Evolutionary conservation across 345 rosid genomes (phyloP), one percentile per base, ranked within the genome.

Genomic region (Heritiera fomes): DNA sequence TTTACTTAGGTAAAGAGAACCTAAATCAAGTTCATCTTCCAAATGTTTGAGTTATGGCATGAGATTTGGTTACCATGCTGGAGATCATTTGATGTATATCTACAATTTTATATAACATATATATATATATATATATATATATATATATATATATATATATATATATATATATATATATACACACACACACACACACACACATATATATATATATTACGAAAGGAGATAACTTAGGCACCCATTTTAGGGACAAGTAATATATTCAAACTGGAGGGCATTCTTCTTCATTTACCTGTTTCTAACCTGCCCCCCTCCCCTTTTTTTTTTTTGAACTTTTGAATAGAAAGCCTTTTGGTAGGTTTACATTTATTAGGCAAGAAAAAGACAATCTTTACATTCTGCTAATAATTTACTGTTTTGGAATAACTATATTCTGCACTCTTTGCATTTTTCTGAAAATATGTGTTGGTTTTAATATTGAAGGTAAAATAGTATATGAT

Each of bases 21-120:
- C 10, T 34, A 69, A 46, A 46, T 23, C 73, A 69, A 46, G 34
- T 69, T 69, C 63, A 72, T 52, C 17, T 52, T 72, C 30, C 41
- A 32, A 50, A 49, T 50, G 10, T 43, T 50, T 50, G 4, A 61
- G 2, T 15, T 34, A 4, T 17, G 46, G 45, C 32, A 2, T 72
- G 63, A 40, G 47, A 15, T 34, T n/a, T n/a, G n/a, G n/a, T n/a
- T n/a, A 2, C 60, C 17, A 17, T 52, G 62, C 32, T 72, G 47
- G 60, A 23, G 75, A 5, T 11, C 62, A 34, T 72, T 53, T 53
- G 17, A 52, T 72, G 60, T 5, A 53, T 34, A 30, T 34, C 15
- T 32, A 4, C 62, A 52, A 72, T 53, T 53, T 52, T 72, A 8
- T 34, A 53, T 32, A 8, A 2, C 3, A 23, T 23, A 23, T 23